phyloP scores from a whole-genome alignment of 768 basidiomycete species.

The Russula sp. region DNA sequence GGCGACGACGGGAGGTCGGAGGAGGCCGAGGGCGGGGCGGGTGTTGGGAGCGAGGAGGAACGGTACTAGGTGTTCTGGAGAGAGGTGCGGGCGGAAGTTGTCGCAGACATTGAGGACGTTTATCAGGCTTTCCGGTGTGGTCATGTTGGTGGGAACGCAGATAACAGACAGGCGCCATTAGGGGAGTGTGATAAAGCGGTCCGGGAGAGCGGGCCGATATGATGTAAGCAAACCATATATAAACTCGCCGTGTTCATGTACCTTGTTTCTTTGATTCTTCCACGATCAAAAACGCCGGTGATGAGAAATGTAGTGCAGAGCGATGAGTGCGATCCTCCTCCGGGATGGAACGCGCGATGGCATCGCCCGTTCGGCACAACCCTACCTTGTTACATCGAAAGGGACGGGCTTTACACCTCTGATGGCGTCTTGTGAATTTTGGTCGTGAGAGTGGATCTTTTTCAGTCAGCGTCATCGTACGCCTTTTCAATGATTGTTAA shows the following conservation, averaged over 20 bases:
- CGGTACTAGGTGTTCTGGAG: constrained; percentile 44
- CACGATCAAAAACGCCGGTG: constrained; percentile 41
- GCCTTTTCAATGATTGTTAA: not conserved
- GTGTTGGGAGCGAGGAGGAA: constrained; percentile 48
- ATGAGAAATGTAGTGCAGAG: constrained; percentile 25
- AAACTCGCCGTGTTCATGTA: not conserved
- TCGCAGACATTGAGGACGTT: constrained; percentile 65
- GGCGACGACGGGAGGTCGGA: constrained; percentile 51
- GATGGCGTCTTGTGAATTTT: constrained; percentile 22
- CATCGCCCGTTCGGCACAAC: constrained; percentile 26
- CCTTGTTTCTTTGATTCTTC: constrained; percentile 34
- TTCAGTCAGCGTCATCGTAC: not conserved
- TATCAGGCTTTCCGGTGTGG: constrained; percentile 37
- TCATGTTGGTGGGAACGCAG: not conserved
- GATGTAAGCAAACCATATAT: not conserved
- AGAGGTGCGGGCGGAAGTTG: constrained; percentile 48
- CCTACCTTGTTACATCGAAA: constrained; percentile 26
- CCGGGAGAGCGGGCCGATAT: not conserved
- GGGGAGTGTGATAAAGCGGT: no score
- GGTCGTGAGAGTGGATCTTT: constrained; percentile 9
- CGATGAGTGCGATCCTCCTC: constrained; percentile 25
- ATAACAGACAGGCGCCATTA: no score
- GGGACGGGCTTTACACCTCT: constrained; percentile 26
- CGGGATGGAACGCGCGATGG: constrained; percentile 21
- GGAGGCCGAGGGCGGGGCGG: constrained; percentile 52